Base-by-base conservation (phyloP, 179 eudicot genomes). In the Silene coronaria region DNA sequence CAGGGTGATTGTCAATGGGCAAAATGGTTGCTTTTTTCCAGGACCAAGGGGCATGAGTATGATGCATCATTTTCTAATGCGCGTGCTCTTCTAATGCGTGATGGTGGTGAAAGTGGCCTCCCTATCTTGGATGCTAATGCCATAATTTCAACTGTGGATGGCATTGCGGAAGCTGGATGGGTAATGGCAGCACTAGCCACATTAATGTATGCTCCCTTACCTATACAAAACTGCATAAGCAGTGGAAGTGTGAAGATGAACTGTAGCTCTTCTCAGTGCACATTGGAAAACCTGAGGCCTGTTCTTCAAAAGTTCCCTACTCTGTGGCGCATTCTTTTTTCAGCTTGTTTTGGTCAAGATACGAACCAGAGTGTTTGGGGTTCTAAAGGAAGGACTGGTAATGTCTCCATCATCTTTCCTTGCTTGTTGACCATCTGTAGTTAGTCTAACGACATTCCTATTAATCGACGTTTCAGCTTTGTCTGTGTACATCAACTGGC, bases 1-100 rank as follows among this genome's bases (percentile, higher is more conserved):
- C 89, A 95, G 99, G 94, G 92, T 30, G 97, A 92, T 76, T 86
- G 88, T 80, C 89, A 91, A 67, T 92, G 99, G 99, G 96, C 90
- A 70, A 91, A 88, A 74, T 95, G 97, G 97, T 82, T 95, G 87
- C 85, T 92, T 67, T 86, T 91, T 63, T 88, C 89, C 63, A 88
- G 95, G 85, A 79, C 88, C 72, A 90, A 91, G 77, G 99, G 99
- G 76, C 88, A 80, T 64, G 99, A 95, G 80, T 95, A 95, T 80
- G 97, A 95, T 75, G 92, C 97, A 80, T 95, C 99, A 74, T 91
- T 95, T 72, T 89, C 86, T 71, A 92, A 92, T 91, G 97, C 97
- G 17, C 97, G 93, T 70, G 88, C 94, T 26, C 85, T 95, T 78
- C 76, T 89, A 74, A 86, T 87, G 58, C 86, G 76, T 68, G 87